Base-by-base conservation (phyloP, 306 rosid species). In the Inga oerstediana region DNA sequence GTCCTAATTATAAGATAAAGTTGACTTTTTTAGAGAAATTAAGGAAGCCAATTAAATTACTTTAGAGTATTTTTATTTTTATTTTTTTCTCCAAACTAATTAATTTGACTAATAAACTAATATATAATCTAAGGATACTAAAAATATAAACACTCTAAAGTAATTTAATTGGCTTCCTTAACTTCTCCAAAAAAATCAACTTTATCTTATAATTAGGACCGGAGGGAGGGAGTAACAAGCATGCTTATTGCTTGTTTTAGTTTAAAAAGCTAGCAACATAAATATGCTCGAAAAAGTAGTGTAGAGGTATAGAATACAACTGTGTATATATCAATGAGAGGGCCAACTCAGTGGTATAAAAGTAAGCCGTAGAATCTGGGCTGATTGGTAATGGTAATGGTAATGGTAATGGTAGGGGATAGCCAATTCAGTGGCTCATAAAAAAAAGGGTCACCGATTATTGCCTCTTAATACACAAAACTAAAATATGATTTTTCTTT, bases 391-490 rank as follows among this genome's bases (percentile, higher is more conserved):
- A 35, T 35, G 72, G 27, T 70, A 76, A 35, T 72, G 74, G 82
- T 70, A 76, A 35, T 35, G 72, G 27, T 70, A 76, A 35, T 35
- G 72, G 27, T 16, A 67, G 71, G 35, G 43, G 77, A 61, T 79
- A 74, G 77, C 74, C 82, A 70, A 30, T 71, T 73, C 15, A 70
- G 59, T 54, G 62, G 44, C 14, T 44, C 20, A 8, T 77, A 62
- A 62, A 37, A 35, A 35, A 39, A n/a, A 51, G 24, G 67, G 14
- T 20, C 72, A 68, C 52, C 79, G 82, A 85, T 76, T 56, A 76
- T 82, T 84, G 84, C 54, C 64, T 9, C 73, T 76, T 22, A 85
- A 80, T 51, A 48, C 59, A 30, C 10, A 51, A 80, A 88, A 24
- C 2, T 22, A 46, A 41, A 51, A 41, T 22, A 65, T 7, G 35